These are phyloP conservation scores for Monilinia aucupariae DNA, from an alignment of 2,329 filamentous ascomycete genomes.

Conservation along the genomic window DNA sequence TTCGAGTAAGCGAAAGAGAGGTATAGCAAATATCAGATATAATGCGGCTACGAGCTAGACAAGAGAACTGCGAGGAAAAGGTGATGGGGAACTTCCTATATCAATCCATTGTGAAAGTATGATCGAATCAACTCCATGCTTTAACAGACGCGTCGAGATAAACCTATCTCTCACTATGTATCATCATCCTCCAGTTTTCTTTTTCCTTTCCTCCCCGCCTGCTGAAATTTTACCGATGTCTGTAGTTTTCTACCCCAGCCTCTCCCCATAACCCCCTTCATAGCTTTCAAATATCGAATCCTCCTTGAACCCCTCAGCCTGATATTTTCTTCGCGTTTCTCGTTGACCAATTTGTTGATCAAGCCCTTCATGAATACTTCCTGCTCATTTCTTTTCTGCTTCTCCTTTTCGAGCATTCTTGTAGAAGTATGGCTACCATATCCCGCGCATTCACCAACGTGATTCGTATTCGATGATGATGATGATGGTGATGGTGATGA, in stretches of 20 bases:
- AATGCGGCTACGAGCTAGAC: too few relatives aligned
- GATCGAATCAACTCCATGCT: too few relatives aligned
- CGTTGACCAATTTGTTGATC: background rate
- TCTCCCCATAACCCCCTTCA: background rate
- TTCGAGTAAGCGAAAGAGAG: too few relatives aligned
- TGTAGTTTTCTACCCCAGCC: background rate
- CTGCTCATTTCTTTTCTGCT: background rate
- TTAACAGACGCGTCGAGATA: too few relatives aligned
- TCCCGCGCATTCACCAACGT: too few relatives aligned
- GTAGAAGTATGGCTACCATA: background rate
- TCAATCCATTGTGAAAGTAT: too few relatives aligned
- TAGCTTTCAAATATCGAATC: background rate
- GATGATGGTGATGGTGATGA: too few relatives aligned
- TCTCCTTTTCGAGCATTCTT: accelerated
- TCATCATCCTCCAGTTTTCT: background rate
- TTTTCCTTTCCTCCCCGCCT: background rate
- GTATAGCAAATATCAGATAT: too few relatives aligned
- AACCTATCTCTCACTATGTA: background rate
- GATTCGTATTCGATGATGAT: background rate
- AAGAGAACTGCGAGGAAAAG: too few relatives aligned
- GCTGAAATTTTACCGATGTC: too few relatives aligned
- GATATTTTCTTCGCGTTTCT: background rate
- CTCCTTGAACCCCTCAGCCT: background rate
- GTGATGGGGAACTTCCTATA: too few relatives aligned
- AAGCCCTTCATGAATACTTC: background rate